phyloP scores from a whole-genome alignment of 352 stramenopile species.

The Phytopythium mirpurense region DNA sequence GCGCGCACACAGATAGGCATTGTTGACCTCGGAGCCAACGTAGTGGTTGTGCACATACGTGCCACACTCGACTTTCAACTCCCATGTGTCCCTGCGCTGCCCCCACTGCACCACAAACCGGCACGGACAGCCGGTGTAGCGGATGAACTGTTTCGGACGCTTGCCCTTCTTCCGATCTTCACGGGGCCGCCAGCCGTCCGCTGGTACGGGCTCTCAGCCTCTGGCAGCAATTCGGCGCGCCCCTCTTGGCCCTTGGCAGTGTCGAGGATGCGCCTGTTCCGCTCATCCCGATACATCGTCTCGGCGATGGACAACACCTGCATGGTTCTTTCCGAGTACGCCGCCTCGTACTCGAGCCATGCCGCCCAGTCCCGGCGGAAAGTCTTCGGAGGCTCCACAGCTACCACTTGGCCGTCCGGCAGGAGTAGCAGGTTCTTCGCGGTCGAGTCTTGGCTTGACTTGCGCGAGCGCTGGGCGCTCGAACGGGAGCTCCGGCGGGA shows the following conservation, averaged over 20 bases:
- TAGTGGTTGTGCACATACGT: too few relatives aligned
- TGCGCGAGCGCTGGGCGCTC: too few relatives aligned
- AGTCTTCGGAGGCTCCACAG: neutral
- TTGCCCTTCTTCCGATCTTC: neutral
- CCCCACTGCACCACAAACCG: too few relatives aligned
- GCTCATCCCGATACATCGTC: slow-evolving; percentile 3
- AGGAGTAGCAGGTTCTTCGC: too few relatives aligned
- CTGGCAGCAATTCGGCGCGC: neutral
- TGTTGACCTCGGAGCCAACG: too few relatives aligned
- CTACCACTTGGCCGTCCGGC: neutral
- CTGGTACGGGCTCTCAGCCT: slow-evolving; percentile 3
- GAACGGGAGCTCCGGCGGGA: too few relatives aligned
- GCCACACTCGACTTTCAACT: too few relatives aligned
- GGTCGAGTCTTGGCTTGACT: too few relatives aligned
- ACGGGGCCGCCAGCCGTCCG: neutral
- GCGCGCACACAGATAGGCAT: too few relatives aligned
- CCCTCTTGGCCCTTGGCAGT: neutral
- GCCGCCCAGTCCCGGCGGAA: neutral
- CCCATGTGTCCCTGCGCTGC: too few relatives aligned
- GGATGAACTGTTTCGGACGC: neutral
- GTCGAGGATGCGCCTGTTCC: slow-evolving; percentile 3
- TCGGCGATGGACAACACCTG: slow-evolving; percentile 5
- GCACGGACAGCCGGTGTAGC: too few relatives aligned
- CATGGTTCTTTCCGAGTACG: slow-evolving; percentile 5
- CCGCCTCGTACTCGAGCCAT: neutral